Evolutionary conservation across 2,329 filamentous ascomycete genomes (phyloP).

Genomic region (Pyricularia grisea): DNA sequence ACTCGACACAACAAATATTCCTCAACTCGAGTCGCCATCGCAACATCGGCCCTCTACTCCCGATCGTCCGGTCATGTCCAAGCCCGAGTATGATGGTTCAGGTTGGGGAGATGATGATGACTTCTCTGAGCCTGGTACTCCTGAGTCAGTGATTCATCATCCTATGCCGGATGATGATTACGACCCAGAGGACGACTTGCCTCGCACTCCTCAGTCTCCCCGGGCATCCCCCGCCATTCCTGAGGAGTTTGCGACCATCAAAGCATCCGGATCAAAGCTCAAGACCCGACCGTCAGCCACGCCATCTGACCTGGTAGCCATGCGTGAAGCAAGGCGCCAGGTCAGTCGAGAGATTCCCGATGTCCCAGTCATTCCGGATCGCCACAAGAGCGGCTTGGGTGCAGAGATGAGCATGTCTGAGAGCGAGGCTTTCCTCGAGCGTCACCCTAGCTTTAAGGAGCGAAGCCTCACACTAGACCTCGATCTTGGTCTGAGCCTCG

Average conservation of each 20-base stretch:
- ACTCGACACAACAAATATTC: conserved; percentile 14
- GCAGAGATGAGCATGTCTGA: conserved; percentile 18
- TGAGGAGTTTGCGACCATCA: conserved; percentile 79
- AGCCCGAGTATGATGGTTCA: conserved; percentile 54
- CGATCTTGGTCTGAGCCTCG: conserved; percentile 76
- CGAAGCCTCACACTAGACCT: conserved; percentile 75
- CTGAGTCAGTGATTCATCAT: conserved; percentile 84
- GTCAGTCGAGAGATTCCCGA: conserved; percentile 65
- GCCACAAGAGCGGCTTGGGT: conserved; percentile 47
- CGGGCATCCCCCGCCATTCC: conserved; percentile 59
- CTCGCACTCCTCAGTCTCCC: neutral
- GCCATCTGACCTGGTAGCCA: conserved; percentile 70
- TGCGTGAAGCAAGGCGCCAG: conserved; percentile 78
- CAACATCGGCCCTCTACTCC: conserved; percentile 30
- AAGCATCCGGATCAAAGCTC: conserved; percentile 73
- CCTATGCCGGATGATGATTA: conserved; percentile 36
- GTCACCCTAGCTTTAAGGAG: conserved; percentile 68
- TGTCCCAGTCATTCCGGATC: conserved; percentile 52
- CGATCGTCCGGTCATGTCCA: conserved; percentile 35
- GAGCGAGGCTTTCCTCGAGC: conserved; percentile 38
- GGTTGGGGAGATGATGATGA: conserved; percentile 50
- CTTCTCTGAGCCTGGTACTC: conserved; percentile 59
- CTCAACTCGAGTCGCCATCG: neutral
- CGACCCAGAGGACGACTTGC: conserved; percentile 5
- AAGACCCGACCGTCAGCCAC: conserved; percentile 86